Base-by-base conservation (phyloP, 352 stramenopile species). In the Pythium insidiosum region DNA sequence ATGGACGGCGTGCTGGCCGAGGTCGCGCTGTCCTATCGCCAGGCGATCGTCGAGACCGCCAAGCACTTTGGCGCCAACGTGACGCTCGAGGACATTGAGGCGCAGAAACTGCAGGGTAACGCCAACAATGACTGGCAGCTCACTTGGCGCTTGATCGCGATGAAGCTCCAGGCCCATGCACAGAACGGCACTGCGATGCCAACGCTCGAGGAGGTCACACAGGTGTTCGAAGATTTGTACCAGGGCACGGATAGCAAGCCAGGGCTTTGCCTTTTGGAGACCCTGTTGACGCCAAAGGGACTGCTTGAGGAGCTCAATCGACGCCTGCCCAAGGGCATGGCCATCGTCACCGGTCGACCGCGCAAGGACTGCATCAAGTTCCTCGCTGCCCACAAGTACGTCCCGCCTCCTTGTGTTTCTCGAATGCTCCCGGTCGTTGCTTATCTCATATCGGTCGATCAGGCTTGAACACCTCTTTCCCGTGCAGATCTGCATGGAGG, bases 91-190 rank as follows among this genome's bases (percentile, higher is more conserved):
- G 72, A 97, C 39, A 95, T 98, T 39, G 74, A 90, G 22, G 57
- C 69, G 38, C 77, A 76, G 45, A 98, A 98, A 69, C 67, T 95
- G 30, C 75, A 79, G 36, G 95, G 95, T 52, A 93, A 97, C 41
- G 90, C 91, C 49, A 98, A 98, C 73, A 98, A 98, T 64, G 95
- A 98, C 74, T 98, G 95, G 95, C 84, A 97, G 50, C 67, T 98
- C 35, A 97, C 88, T 29, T 74, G 94, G 41, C 83, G 93, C 28
- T 62, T 98, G 5, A 92, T 98, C 41, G 41, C 53, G 18, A 54
- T 44, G 18, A 69, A 70, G 11, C 35, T 52, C 4, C 16, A 34
- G 2, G 41, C 59, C 36, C n/a, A n/a, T n/a, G n/a, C n/a, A n/a
- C n/a, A 26, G 6, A 23, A 46, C 28, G 16, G 6, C 2, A 56